These are phyloP conservation scores for Nemania sp. DNA, from an alignment of 2,329 filamentous ascomycete species.

Conservation along the genomic window DNA sequence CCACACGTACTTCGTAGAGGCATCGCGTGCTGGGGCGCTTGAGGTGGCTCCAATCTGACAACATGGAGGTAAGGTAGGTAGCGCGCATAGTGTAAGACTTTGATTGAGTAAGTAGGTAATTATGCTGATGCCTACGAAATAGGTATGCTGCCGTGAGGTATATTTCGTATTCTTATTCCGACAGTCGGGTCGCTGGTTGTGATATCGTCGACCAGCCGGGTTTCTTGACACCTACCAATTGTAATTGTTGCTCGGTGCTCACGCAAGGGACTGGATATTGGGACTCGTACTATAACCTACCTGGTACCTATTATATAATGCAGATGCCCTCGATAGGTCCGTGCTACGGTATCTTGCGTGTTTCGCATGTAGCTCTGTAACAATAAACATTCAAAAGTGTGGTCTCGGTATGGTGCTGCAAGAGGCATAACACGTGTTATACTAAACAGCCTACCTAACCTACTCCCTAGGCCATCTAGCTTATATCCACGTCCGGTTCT, in stretches of 20 bases:
- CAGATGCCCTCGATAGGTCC: constrained; percentile 14
- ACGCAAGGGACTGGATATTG: constrained; percentile 16
- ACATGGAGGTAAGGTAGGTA: too few relatives aligned
- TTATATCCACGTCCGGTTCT: too few relatives aligned
- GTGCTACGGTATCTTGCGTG: constrained; percentile 9
- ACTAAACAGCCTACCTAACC: not conserved
- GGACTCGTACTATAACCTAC: constrained; percentile 13
- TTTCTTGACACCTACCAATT: constrained; percentile 8
- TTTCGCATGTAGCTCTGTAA: constrained; percentile 18
- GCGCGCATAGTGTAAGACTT: too few relatives aligned
- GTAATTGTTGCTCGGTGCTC: constrained; percentile 16
- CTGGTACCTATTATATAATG: too few relatives aligned
- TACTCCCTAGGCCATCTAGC: too few relatives aligned
- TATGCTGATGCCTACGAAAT: too few relatives aligned
- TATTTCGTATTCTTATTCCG: not conserved
- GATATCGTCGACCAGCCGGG: not conserved
- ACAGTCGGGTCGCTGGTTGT: not conserved
- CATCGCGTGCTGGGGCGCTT: not conserved
- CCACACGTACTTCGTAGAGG: too few relatives aligned
- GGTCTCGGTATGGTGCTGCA: constrained; percentile 9
- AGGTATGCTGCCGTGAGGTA: not conserved
- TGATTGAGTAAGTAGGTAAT: too few relatives aligned
- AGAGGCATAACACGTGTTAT: constrained; percentile 20
- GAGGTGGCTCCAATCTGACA: not conserved
- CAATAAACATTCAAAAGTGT: not conserved